Evolutionary conservation across 2,329 filamentous ascomycete genomes (phyloP), one percentile per base, ranked within the genome.

Genomic region (Fusarium odoratissimum): DNA sequence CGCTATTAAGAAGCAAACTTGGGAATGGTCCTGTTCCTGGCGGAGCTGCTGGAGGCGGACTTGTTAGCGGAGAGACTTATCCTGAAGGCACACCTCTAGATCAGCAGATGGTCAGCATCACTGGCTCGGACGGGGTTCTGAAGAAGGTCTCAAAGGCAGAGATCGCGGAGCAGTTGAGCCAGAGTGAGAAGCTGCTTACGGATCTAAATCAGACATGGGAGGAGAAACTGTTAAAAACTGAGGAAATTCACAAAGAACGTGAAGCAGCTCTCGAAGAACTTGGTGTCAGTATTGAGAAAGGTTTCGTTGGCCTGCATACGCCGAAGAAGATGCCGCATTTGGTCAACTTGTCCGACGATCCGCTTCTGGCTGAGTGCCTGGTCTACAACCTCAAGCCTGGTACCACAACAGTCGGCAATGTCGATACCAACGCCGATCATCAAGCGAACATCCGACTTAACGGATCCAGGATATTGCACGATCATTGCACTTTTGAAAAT

Each of bases 201-300:
- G 96, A 99, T 80, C 89, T 99, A 60, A 99, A 99, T 78, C 95
- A 99, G 83, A 99, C 96, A 0, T 99, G 96, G 96, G 96, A 99
- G 84, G 90, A 99, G 84, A 98, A 98, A 82, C 85, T 99, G 69
- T 88, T 91, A 73, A 98, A 97, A 84, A 99, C 96, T 0, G 96
- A 99, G 81, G 91, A 95, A 76, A 98, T 99, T 61, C 96, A 99
- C 85, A 98, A 97, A 80, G 96, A 99, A 83, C 91, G 96, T 75
- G 96, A 99, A 82, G 91, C 95, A 52, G 96, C 96, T 14, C 86
- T 99, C 49, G 96, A 99, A 84, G 96, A 99, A 81, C 88, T 99
- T 46, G 96, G 96, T 73, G 98, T 99, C 83, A 98, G 95, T 82
- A 99, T 99, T 74, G 96, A 99, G 80, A 99, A 99, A 82, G 96